phyloP scores from a whole-genome alignment of 148 eudicot genomes.

The Fallopia convolvulus region DNA sequence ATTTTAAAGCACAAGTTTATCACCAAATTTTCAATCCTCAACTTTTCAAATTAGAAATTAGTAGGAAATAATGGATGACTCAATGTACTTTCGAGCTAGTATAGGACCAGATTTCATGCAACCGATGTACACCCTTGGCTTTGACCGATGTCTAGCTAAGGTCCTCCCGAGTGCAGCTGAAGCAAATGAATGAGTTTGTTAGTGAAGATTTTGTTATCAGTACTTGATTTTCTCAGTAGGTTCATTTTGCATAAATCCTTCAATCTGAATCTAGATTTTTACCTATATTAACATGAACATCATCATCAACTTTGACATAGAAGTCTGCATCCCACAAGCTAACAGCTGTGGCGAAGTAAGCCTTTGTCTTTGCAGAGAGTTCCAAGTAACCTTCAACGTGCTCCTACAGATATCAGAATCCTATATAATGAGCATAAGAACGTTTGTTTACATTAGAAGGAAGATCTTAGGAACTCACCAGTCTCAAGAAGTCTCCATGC shows the following conservation, averaged over 20 bases:
- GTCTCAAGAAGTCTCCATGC: constrained; percentile 51
- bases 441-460: not conserved
- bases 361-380: constrained; percentile 53
- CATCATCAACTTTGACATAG: constrained; percentile 62
- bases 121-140: constrained; percentile 50
- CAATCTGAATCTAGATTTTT: not conserved
- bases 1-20: not conserved
- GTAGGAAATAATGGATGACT: not conserved
- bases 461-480: constrained; percentile 20
- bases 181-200: not conserved
- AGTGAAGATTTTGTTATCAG: not conserved
- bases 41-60: not conserved
- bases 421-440: not conserved
- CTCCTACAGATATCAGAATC: constrained; percentile 25
- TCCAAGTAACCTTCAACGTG: constrained; percentile 65
- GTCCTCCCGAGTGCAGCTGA: constrained; percentile 41
- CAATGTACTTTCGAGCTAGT: constrained; percentile 40
- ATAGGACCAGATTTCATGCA: constrained; percentile 75
- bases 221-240: too few relatives aligned
- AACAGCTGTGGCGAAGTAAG: constrained; percentile 43
- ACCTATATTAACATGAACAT: constrained; percentile 62
- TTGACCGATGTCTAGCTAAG: constrained; percentile 33
- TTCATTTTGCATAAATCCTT: not conserved
- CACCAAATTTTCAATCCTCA: not conserved
- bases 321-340: constrained; percentile 58